Evolutionary conservation across 108 stramenopile genomes (phyloP).

Genomic region (Cyclostephanos invisitatus): DNA sequence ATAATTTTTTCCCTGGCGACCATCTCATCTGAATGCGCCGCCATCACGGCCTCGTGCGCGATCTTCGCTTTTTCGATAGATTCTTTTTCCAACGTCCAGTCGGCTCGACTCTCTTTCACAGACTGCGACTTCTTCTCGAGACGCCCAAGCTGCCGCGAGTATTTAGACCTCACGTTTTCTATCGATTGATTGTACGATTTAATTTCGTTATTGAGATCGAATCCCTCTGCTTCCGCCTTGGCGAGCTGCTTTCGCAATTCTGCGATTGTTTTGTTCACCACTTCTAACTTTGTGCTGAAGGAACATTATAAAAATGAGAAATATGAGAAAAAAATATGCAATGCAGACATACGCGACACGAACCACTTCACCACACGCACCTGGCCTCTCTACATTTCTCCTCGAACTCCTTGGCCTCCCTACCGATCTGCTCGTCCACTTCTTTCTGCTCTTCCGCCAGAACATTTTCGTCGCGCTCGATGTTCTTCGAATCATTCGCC

Average conservation of each 20-base stretch:
- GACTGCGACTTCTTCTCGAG: slow-evolving; percentile 77
- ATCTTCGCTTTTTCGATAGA: slow-evolving; percentile 60
- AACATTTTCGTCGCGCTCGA: slow-evolving; percentile 81
- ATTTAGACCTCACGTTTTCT: slow-evolving; percentile 68
- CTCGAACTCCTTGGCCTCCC: slow-evolving; percentile 77
- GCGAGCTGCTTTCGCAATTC: slow-evolving; percentile 64
- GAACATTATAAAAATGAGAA: background rate
- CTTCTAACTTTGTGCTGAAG: slow-evolving; percentile 50
- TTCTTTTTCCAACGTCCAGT: slow-evolving; percentile 73
- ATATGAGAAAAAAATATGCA: background rate
- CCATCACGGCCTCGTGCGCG: slow-evolving; percentile 68
- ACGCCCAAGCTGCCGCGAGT: slow-evolving; percentile 69
- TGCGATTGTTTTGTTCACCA: slow-evolving; percentile 68
- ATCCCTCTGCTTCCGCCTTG: slow-evolving; percentile 58
- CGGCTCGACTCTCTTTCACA: slow-evolving; percentile 70
- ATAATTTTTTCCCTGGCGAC: slow-evolving; percentile 62
- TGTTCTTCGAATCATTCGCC: slow-evolving; percentile 69
- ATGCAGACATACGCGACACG: background rate
- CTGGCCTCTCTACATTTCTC: slow-evolving; percentile 54
- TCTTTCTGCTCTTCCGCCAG: slow-evolving; percentile 76
- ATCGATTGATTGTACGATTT: slow-evolving; percentile 69
- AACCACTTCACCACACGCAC: slow-evolving; percentile 2
- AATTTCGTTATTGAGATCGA: slow-evolving; percentile 59
- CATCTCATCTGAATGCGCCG: slow-evolving; percentile 73
- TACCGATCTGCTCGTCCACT: slow-evolving; percentile 70